phyloP scores from a whole-genome alignment of 116 monocot species.

The Papilionanthe hybrid region DNA sequence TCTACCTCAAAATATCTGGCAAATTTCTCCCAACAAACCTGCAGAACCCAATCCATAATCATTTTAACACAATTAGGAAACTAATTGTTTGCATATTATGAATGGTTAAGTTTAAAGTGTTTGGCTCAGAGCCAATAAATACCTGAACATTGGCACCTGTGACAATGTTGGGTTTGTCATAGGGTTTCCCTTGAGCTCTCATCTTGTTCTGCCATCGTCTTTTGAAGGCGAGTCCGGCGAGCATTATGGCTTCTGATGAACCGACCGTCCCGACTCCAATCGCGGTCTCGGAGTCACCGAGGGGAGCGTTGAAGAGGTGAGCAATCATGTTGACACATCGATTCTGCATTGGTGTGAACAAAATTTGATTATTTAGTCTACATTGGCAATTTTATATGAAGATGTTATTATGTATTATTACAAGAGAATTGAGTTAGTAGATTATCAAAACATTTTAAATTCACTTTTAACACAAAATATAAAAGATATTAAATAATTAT shows the following conservation, averaged over 20 bases:
- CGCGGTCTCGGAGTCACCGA: conserved; percentile 65
- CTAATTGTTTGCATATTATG: neutral
- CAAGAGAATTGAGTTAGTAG: no score
- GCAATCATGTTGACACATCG: conserved; percentile 97
- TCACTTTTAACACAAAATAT: no score
- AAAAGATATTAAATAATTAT: no score
- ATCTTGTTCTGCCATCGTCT: conserved; percentile 83
- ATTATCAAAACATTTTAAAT: no score
- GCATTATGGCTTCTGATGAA: conserved; percentile 97
- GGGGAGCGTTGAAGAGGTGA: conserved; percentile 79
- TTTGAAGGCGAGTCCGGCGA: conserved; percentile 91
- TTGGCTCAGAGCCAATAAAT: neutral
- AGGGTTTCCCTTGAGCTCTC: conserved; percentile 59
- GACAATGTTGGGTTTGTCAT: conserved; percentile 87
- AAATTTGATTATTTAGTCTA: no score
- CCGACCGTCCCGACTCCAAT: conserved; percentile 88
- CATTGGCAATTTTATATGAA: no score
- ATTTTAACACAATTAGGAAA: neutral
- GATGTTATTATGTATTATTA: no score
- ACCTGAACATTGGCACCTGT: conserved; percentile 91
- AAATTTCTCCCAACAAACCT: conserved; percentile 98
- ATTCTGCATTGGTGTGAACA: conserved; percentile 33
- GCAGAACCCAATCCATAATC: neutral
- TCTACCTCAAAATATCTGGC: conserved; percentile 93
- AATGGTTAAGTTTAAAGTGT: neutral